Percentiles rank a stretch among this genome's conserved stretches.
Evolutionary conservation across 768 basidiomycete genomes (phyloP).

Genomic region (Calocybe indica): DNA sequence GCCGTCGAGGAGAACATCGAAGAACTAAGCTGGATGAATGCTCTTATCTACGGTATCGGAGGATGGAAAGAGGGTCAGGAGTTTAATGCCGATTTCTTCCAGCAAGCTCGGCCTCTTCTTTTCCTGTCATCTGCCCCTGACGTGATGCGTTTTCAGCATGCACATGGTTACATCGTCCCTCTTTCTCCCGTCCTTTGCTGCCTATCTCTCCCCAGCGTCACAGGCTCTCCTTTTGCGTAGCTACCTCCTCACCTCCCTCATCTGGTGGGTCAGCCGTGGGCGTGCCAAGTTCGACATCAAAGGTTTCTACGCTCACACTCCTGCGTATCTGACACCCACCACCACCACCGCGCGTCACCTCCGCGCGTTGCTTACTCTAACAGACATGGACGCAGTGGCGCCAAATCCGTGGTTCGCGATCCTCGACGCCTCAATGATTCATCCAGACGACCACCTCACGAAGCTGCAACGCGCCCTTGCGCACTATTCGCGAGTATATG

Average conservation of each 20-base stretch:
- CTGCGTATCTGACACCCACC: constrained; percentile 10
- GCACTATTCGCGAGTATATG: constrained; percentile 18
- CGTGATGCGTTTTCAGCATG: constrained; percentile 34
- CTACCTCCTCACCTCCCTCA: constrained; percentile 47
- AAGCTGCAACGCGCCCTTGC: constrained; percentile 33
- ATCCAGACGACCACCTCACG: constrained; percentile 49
- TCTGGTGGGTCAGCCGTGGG: constrained; percentile 53
- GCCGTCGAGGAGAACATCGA: constrained; percentile 12
- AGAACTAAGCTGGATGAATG: constrained; percentile 15
- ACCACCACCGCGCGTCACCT: neutral
- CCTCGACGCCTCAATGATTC: constrained; percentile 45
- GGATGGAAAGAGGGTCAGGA: constrained; percentile 12
- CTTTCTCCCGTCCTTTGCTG: constrained; percentile 49
- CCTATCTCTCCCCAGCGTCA: constrained; percentile 31
- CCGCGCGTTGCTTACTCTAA: constrained; percentile 16
- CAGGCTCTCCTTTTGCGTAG: constrained; percentile 49
- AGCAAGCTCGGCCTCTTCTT: constrained; percentile 8
- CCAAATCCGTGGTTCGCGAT: constrained; percentile 60
- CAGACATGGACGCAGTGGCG: constrained; percentile 19
- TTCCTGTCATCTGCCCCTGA: neutral
- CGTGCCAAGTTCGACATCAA: constrained; percentile 43
- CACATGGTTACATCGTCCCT: constrained; percentile 62
- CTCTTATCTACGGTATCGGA: constrained; percentile 13
- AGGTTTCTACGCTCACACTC: constrained; percentile 36
- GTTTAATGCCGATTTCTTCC: constrained; percentile 17